A percentile compares a stretch with the other conserved stretches of the same genome.
phyloP scores from a whole-genome alignment of 176 grass and related monocot genomes.

The Alopecurus myosuroides region DNA sequence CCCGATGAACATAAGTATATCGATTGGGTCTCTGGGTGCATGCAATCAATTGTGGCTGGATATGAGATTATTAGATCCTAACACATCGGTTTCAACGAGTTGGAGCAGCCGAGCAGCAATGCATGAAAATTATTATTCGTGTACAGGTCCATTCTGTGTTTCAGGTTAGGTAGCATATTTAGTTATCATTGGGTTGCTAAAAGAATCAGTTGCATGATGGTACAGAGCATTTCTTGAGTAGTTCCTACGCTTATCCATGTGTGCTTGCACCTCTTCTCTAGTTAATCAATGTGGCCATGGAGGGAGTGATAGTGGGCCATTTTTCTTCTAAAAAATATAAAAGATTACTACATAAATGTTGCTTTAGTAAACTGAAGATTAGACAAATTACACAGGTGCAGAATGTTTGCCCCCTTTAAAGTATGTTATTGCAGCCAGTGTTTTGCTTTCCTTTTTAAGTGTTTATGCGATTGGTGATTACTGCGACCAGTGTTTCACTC shows the following conservation, averaged over 20 bases:
- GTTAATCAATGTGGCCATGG: neutral
- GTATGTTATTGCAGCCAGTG: neutral
- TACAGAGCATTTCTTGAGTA: neutral
- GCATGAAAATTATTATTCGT: neutral
- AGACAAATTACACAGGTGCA: neutral
- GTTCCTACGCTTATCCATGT: neutral
- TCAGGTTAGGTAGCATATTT: neutral
- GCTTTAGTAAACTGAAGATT: neutral
- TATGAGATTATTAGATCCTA: neutral
- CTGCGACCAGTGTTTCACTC: neutral
- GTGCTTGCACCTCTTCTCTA: neutral
- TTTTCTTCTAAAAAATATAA: neutral
- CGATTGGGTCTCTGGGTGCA: neutral
- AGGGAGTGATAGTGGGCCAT: neutral
- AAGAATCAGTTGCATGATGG: no score
- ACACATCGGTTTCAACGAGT: neutral
- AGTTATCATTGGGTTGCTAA: no score
- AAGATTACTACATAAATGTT: neutral
- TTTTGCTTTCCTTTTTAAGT: constrained; percentile 5
- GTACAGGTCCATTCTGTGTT: neutral
- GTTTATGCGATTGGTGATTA: neutral
- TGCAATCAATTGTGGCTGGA: neutral
- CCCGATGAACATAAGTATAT: neutral
- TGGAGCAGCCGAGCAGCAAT: neutral
- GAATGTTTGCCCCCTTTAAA: neutral